Base-by-base conservation (phyloP, 306 rosid genomes). In the Rubus idaeus region DNA sequence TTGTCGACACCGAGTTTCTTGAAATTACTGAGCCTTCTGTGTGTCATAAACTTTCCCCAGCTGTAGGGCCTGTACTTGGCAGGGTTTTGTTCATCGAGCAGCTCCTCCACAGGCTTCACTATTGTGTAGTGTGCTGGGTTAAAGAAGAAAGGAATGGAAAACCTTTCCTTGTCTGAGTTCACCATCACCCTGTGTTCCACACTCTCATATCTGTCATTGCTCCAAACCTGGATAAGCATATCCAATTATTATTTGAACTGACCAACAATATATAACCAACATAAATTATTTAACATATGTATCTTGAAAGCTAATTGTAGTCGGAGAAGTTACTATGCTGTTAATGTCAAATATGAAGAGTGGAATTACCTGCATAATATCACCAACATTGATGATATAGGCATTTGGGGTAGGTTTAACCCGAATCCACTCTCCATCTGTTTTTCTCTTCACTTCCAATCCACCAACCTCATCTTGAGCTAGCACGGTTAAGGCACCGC, bases 161-260 rank as follows among this genome's bases (percentile, higher is more conserved):
- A 75, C 75, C 96, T 89, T 47, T 88, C 88, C 73, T 26, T 83
- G 16, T 87, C 79, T 4, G 84, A 17, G 82, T 86, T 86, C 41
- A 87, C 91, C 73, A 83, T 66, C 51, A 76, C 94, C 52, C 96
- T 90, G 65, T 92, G 97, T 23, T 92, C 94, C 30, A 85, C 96
- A 62, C 96, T 92, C 72, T 90, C 89, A 68, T 89, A 92, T 7
- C 46, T 83, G 6, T 86, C 91, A 83, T 90, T 92, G 78, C 90
- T 92, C 96, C 96, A 92, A 37, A 89, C 97, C 97, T 91, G 86
- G 26, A 63, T 14, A 23, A 39, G 2, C 73, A 23, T 23, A 68
- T 12, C 53, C 55, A 45, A 21, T 21, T 69, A 41, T 12, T 42
- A 72, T 6, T 61, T 30, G 67, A 61, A 30, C 41, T 26, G 26